Base-by-base conservation (phyloP, 2,329 filamentous ascomycete species). In the Microcera coccophila region DNA sequence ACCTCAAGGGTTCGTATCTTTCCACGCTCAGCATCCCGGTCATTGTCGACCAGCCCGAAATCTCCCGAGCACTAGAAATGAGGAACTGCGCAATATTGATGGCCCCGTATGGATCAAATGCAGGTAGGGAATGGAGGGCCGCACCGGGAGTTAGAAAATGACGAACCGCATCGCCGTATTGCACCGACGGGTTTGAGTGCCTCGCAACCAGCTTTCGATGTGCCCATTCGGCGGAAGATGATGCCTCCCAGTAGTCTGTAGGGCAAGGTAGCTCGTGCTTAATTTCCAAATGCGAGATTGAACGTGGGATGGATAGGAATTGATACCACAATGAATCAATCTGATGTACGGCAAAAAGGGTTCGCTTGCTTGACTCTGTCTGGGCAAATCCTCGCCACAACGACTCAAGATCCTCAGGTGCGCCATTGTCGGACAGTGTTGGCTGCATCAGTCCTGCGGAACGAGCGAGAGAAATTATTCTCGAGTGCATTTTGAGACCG, bases 241-340 rank as follows among this genome's bases (percentile, higher is more conserved):
- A 43, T 2, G 69, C 66, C 3, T 40, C 47, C 69, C 69, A 72
- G 40, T 59, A 58, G 12, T 59, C 58, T 35, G 61, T 58, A 0
- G 65, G 62, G 36, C 65, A 70, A 2, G 69, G 69, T 4, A 72
- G 54, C 14, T 68, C 62, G 39, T 71, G 66, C 45, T 71, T 72
- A 47, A 72, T 64, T 53, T 72, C 69, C 3, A 71, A 54, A 33
- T 72, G 61, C 1, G 65, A 67, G 12, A 68, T 49, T 7, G 52
- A 56, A 4, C 64, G 59, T 5, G 64, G 64, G 14, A 66, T 56
- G 2, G 63, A 67, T 10, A 71, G 53, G 38, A 70, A 60, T 38
- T 71, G 67, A 44, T 72, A 71, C 65, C 67, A 71, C 3, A 70
- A 48, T 0, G 68, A 60, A 42, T 72, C 69, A 19, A 71, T 59